Evolutionary conservation across 2,329 filamentous ascomycete genomes (phyloP).

Genomic region (Aspergillus melleus): DNA sequence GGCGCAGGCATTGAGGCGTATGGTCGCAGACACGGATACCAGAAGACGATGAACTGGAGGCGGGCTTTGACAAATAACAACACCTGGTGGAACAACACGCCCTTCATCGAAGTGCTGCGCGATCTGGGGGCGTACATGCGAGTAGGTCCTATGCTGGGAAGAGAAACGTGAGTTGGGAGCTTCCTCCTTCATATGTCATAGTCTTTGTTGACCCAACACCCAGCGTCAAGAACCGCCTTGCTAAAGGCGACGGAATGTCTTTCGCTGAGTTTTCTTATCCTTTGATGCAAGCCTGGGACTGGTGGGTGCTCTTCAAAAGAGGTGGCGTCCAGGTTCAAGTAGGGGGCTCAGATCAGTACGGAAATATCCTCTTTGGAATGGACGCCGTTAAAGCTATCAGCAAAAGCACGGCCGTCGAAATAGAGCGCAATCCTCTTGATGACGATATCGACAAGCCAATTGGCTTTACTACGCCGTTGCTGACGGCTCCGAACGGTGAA

Average conservation of each 20-base stretch:
- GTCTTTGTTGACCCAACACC: background rate
- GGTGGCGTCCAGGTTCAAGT: constrained; percentile 76
- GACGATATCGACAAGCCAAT: constrained; percentile 57
- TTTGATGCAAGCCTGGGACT: constrained; percentile 93
- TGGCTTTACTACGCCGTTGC: constrained; percentile 85
- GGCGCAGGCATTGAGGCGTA: constrained; percentile 72
- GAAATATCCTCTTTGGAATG: constrained; percentile 90
- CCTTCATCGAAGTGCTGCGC: constrained; percentile 72
- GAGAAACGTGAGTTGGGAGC: constrained; percentile 71
- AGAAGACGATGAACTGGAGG: constrained; percentile 64
- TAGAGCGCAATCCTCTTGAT: constrained; percentile 39
- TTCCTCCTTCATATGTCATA: background rate
- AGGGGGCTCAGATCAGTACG: constrained; percentile 92
- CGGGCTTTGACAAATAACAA: constrained; percentile 77
- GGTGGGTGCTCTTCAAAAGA: constrained; percentile 79
- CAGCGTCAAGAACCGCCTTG: constrained; percentile 77
- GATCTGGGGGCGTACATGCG: constrained; percentile 72
- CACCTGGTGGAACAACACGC: constrained; percentile 73
- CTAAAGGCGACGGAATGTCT: constrained; percentile 88
- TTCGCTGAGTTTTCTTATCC: constrained; percentile 93
- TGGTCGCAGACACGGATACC: constrained; percentile 64
- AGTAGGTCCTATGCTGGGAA: constrained; percentile 81
- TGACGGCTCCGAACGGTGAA: constrained; percentile 79
- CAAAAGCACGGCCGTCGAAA: constrained; percentile 41
- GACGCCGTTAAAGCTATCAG: constrained; percentile 78